Conservation (phyloP, 441 rosid species). For the Capsella rubella region DNA sequence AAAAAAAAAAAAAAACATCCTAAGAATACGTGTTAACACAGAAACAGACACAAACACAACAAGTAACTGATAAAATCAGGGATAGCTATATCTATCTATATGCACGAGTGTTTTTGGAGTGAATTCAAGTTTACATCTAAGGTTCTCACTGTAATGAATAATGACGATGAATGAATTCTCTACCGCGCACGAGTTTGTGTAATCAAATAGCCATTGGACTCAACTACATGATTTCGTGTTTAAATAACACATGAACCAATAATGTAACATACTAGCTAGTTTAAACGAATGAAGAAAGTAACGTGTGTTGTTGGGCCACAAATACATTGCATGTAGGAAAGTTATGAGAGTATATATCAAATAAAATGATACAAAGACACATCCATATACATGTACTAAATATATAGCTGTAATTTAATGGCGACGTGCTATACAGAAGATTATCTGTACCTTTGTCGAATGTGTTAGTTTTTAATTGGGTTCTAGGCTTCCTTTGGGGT, state of each 20-base stretch:
- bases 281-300: constrained; percentile 6
- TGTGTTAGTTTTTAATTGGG: constrained; percentile 19
- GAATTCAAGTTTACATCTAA: background rate
- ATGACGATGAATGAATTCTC: background rate
- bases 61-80: background rate
- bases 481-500: background rate
- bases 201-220: constrained; percentile 5
- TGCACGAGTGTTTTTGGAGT: background rate
- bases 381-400: background rate
- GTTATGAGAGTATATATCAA: constrained; percentile 10
- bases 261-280: background rate
- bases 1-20: too few relatives aligned
- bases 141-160: background rate
- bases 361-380: constrained; percentile 29
- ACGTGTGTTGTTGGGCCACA: constrained; percentile 23
- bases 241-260: background rate
- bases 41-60: background rate
- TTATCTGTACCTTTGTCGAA: constrained; percentile 26
- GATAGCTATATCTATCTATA: background rate
- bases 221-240: background rate
- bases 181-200: background rate
- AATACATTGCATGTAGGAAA: constrained; percentile 37
- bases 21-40: background rate
- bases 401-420: constrained; percentile 1
- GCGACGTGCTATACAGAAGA: background rate